A percentile compares a stretch with the other conserved stretches of the same genome.
phyloP scores from a whole-genome alignment of 805 yeast species.

The Candida incommunis region DNA sequence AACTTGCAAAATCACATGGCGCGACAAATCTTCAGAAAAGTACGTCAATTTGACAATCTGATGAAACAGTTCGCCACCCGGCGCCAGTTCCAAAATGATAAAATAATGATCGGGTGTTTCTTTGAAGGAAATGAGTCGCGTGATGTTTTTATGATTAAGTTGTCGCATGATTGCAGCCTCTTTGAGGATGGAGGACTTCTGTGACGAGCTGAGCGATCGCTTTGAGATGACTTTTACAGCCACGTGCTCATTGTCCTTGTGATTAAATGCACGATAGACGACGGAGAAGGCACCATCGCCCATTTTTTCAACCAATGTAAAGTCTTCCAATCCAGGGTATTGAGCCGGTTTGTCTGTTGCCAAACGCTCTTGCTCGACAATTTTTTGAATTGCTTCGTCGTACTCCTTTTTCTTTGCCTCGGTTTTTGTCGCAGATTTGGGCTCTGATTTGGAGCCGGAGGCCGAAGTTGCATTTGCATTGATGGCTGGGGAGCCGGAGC shows the following conservation, averaged over 20 bases:
- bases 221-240: conserved; percentile 72
- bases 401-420: conserved; percentile 16
- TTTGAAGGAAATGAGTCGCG: conserved; percentile 37
- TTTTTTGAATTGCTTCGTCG: conserved; percentile 23
- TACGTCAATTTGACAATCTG: conserved; percentile 68
- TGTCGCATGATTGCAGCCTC: conserved; percentile 65
- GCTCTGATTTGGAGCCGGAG: background rate
- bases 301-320: conserved; percentile 25
- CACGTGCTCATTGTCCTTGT: conserved; percentile 29
- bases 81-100: conserved; percentile 49
- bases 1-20: conserved; percentile 62
- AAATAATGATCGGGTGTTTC: conserved; percentile 43
- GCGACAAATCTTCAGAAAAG: conserved; percentile 55
- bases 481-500: conserved; percentile 2
- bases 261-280: conserved; percentile 60
- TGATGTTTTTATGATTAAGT: conserved; percentile 45
- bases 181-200: conserved; percentile 33
- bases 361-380: conserved; percentile 26
- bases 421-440: no score
- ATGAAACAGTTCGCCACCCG: conserved; percentile 73
- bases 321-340: conserved; percentile 27
- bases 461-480: background rate
- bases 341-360: conserved; percentile 19
- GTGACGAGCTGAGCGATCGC: conserved; percentile 27
- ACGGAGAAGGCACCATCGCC: conserved; percentile 76